phyloP scores from a whole-genome alignment of 2,329 filamentous ascomycete genomes.

The Sporothrix curviconia region DNA sequence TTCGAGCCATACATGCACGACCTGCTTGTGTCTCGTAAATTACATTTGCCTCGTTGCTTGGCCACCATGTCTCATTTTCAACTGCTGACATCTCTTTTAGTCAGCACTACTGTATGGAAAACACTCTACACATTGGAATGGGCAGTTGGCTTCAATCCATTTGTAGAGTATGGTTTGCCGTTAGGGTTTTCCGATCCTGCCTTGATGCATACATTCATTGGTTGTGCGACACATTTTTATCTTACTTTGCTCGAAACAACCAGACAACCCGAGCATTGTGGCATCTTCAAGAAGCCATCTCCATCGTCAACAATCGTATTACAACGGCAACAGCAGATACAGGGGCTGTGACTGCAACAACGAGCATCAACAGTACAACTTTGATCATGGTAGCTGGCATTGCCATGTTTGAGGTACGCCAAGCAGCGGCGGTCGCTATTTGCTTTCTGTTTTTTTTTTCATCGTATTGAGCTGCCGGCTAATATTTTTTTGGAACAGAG shows the following conservation, averaged over 20 bases:
- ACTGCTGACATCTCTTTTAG: neutral
- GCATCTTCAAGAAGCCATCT: conserved; percentile 8
- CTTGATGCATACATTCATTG: conserved; percentile 11
- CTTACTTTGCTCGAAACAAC: neutral
- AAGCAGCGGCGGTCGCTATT: neutral
- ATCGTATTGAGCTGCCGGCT: neutral
- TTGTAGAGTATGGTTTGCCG: conserved; percentile 8
- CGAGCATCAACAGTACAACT: neutral
- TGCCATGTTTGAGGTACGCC: conserved; percentile 10
- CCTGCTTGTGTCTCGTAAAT: conserved; percentile 2
- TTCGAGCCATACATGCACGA: conserved; percentile 14
- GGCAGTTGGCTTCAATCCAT: conserved; percentile 9
- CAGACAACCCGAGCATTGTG: neutral
- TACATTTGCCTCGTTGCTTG: neutral
- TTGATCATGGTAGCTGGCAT: conserved; percentile 7
- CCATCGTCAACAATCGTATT: conserved; percentile 10
- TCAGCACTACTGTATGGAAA: conserved; percentile 9
- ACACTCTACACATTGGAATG: conserved; percentile 7
- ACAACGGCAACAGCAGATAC: neutral
- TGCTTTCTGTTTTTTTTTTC: too few relatives aligned
- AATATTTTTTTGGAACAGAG: neutral
- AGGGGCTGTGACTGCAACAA: neutral
- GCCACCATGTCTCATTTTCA: neutral
- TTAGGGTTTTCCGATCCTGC: conserved; percentile 7
- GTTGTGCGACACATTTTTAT: conserved; percentile 8